phyloP scores from a whole-genome alignment of 2,329 filamentous ascomycete genomes.

The Verticillium tricorpus region DNA sequence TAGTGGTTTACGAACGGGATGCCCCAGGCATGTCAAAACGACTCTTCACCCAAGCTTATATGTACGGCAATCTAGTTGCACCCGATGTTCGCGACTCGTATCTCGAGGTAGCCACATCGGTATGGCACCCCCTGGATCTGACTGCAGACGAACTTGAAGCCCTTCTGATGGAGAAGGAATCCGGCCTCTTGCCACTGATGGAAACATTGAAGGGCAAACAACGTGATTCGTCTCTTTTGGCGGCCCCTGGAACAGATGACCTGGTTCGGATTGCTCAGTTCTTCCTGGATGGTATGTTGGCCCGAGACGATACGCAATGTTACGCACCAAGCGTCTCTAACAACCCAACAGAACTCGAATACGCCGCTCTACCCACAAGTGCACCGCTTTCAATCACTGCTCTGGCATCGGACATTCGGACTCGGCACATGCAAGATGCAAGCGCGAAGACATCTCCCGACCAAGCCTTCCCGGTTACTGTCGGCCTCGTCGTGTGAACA shows the following conservation, averaged over 20 bases:
- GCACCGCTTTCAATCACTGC: conserved; percentile 25
- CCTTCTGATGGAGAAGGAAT: conserved; percentile 18
- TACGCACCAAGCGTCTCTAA: not conserved
- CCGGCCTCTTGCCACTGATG: conserved; percentile 13
- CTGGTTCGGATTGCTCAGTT: conserved; percentile 37
- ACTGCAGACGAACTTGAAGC: conserved; percentile 21
- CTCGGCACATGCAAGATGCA: conserved; percentile 32
- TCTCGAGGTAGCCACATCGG: conserved; percentile 34
- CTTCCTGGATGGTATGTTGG: conserved; percentile 44
- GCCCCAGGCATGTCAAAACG: conserved; percentile 26
- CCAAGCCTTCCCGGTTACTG: conserved; percentile 29
- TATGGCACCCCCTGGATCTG: conserved; percentile 43
- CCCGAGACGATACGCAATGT: not conserved
- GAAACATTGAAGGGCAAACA: conserved; percentile 38
- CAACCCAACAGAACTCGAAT: conserved; percentile 38
- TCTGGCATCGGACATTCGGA: conserved; percentile 35
- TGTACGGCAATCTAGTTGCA: conserved; percentile 36
- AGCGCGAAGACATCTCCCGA: conserved; percentile 19
- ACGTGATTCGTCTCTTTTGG: conserved; percentile 16
- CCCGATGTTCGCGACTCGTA: conserved; percentile 33
- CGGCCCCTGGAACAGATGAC: conserved; percentile 23
- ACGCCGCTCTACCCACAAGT: conserved; percentile 29
- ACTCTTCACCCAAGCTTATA: conserved; percentile 43
- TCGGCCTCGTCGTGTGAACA: conserved; percentile 30
- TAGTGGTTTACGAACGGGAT: conserved; percentile 39